phyloP scores from a whole-genome alignment of 805 yeast genomes.

The Wickerhamiella musiphila region DNA sequence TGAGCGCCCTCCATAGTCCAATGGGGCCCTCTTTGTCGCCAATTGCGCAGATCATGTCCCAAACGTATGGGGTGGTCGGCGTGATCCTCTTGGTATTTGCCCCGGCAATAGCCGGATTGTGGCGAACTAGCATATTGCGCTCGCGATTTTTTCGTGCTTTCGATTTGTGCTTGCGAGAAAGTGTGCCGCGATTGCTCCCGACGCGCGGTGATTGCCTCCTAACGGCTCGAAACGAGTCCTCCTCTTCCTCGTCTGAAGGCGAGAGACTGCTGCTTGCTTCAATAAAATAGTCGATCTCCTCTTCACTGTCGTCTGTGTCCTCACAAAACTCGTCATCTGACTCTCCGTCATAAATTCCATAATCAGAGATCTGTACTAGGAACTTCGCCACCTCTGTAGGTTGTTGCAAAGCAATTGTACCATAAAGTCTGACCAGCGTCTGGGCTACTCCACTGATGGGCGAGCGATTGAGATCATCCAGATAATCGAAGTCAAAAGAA shows the following conservation, averaged over 20 bases:
- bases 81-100: constrained; percentile 6
- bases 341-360: constrained; percentile 5
- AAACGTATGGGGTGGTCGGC: constrained; percentile 17
- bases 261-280: constrained; percentile 6
- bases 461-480: constrained; percentile 26
- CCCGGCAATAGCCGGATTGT: not conserved
- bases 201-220: too few relatives aligned
- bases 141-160: too few relatives aligned
- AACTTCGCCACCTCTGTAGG: constrained; percentile 77
- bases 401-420: constrained; percentile 53
- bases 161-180: too few relatives aligned
- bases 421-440: constrained; percentile 51
- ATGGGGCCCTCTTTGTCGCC: constrained; percentile 46
- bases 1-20: constrained; percentile 52
- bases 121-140: too few relatives aligned
- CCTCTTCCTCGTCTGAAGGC: constrained; percentile 1
- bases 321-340: constrained; percentile 9
- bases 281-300: constrained; percentile 29
- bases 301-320: constrained; percentile 22
- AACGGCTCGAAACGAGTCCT: constrained; percentile 2
- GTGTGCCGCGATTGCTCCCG: too few relatives aligned
- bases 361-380: constrained; percentile 61
- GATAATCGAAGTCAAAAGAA: constrained; percentile 12
- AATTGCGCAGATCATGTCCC: constrained; percentile 28
- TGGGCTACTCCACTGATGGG: constrained; percentile 40